A percentile compares a stretch with the other conserved stretches of the same genome.
Evolutionary conservation across 2,329 filamentous ascomycete genomes (phyloP).

Genomic region (Chrysosphaeria jannelii): DNA sequence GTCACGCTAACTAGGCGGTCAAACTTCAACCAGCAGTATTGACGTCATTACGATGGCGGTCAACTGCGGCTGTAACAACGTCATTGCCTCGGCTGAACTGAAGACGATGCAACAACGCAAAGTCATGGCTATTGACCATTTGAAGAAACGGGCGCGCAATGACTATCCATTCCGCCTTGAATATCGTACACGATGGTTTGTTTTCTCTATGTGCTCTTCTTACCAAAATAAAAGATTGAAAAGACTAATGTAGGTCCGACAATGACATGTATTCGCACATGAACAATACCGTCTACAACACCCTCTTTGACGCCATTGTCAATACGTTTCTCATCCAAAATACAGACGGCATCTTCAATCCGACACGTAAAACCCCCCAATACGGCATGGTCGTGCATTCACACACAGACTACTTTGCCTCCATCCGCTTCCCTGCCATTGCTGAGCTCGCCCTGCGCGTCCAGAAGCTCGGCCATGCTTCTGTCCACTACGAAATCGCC

Average conservation of each 20-base stretch:
- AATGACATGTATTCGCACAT: conserved; percentile 90
- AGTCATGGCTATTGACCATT: too few species aligned
- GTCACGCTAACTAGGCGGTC: too few species aligned
- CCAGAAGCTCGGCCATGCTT: conserved; percentile 57
- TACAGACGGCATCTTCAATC: conserved; percentile 29
- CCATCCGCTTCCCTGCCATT: conserved; percentile 52
- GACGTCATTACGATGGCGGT: too few species aligned
- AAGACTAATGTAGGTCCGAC: conserved; percentile 38
- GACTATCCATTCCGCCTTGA: conserved; percentile 59
- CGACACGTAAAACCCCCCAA: conserved; percentile 32
- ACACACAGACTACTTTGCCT: conserved; percentile 60
- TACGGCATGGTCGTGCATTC: conserved; percentile 67
- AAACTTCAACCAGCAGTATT: too few species aligned
- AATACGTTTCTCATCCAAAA: conserved; percentile 57
- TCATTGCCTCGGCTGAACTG: too few species aligned
- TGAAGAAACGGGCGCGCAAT: conserved; percentile 30
- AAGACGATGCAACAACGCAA: too few species aligned
- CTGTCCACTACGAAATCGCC: conserved; percentile 70
- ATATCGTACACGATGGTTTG: conserved; percentile 63
- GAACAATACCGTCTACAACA: conserved; percentile 73
- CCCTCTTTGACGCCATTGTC: conserved; percentile 66
- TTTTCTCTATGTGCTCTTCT: not conserved
- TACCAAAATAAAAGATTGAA: too few species aligned
- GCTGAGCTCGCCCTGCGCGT: conserved; percentile 61
- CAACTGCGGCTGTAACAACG: too few species aligned